phyloP scores from a whole-genome alignment of 768 basidiomycete genomes.

The Rhodotorula kratochvilovae region DNA sequence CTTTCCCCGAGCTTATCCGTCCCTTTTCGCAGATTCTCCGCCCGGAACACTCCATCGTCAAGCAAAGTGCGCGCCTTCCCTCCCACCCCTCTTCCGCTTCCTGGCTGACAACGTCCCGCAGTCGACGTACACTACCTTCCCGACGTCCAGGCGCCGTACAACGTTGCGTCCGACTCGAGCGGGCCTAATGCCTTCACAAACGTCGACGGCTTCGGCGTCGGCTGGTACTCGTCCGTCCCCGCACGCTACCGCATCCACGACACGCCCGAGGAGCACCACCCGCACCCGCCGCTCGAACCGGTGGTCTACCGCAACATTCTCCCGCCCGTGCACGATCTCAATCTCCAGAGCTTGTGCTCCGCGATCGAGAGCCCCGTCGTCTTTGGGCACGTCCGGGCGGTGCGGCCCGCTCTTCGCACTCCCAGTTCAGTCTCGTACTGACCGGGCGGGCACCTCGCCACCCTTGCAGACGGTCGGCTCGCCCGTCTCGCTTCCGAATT shows the following conservation, averaged over 20 bases:
- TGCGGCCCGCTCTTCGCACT: not conserved
- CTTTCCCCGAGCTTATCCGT: not conserved
- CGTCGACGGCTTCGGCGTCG: slow-evolving; percentile 14
- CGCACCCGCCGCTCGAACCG: not conserved
- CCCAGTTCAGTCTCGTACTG: not conserved
- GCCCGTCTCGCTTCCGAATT: not conserved
- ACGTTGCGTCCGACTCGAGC: not conserved
- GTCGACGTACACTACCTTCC: slow-evolving; percentile 9
- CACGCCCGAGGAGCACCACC: too few relatives aligned
- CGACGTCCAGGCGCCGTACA: not conserved
- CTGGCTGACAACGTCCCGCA: not conserved
- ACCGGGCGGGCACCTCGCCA: not conserved
- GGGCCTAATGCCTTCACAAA: not conserved
- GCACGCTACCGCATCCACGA: not conserved
- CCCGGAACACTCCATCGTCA: slow-evolving; percentile 3
- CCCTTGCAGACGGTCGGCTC: not conserved
- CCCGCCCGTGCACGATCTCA: not conserved
- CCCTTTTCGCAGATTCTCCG: not conserved
- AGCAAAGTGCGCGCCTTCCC: not conserved
- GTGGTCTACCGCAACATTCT: not conserved
- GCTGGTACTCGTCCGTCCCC: not conserved
- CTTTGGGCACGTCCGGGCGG: slow-evolving; percentile 8
- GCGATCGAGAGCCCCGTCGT: not conserved
- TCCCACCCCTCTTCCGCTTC: not conserved
- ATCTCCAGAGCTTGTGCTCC: not conserved